Conservation (phyloP, 2,329 filamentous ascomycete genomes). For the Cladophialophora carrionii region DNA sequence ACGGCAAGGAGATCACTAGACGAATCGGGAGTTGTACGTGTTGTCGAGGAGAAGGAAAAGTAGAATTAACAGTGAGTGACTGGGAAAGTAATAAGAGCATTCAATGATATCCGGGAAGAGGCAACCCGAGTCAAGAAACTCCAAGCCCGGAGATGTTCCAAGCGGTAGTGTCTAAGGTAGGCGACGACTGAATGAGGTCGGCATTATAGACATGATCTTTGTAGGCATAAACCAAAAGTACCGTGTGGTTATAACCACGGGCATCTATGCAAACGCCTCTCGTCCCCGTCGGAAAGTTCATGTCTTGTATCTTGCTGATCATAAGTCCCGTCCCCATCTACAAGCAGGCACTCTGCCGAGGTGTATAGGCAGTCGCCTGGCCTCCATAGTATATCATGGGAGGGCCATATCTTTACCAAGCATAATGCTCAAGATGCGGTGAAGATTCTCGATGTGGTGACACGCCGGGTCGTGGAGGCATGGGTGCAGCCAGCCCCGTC, state of each 20-base stretch:
- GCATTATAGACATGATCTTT: not conserved
- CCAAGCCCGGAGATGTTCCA: not conserved
- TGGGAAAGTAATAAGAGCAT: not conserved
- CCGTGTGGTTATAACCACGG: not conserved
- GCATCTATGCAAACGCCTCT: not conserved
- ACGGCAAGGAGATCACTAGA: not conserved
- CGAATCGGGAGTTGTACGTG: not conserved
- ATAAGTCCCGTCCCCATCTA: not conserved
- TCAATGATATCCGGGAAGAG: not conserved
- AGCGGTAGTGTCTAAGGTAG: not conserved
- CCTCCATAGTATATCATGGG: not conserved
- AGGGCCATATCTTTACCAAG: not conserved
- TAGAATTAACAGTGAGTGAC: not conserved
- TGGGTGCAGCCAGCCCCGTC: not conserved
- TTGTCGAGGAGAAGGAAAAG: not conserved
- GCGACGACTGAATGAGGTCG: no score
- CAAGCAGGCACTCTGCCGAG: not conserved
- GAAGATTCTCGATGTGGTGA: not conserved
- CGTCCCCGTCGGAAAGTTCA: not conserved
- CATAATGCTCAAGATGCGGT: not conserved
- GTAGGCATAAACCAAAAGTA: not conserved
- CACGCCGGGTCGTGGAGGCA: not conserved
- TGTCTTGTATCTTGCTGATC: not conserved
- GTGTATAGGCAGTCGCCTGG: not conserved
- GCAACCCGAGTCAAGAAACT: not conserved